phyloP scores from a whole-genome alignment of 306 rosid genomes.

The Oemleria cerasiformis region DNA sequence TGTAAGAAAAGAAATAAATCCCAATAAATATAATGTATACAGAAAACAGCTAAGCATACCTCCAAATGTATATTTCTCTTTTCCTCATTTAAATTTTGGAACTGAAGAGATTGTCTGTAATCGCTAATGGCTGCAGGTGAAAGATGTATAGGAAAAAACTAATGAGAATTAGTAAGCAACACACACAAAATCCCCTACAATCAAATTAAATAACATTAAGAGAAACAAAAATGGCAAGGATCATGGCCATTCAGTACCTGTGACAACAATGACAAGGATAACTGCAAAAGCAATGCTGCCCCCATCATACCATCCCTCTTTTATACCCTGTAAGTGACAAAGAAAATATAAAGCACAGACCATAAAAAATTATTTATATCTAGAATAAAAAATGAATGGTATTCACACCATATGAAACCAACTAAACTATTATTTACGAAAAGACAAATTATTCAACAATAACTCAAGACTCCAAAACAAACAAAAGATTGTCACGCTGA shows the following conservation, averaged over 20 bases:
- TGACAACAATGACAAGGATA: conserved; percentile 81
- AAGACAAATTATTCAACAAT: neutral
- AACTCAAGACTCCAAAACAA: neutral
- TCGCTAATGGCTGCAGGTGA: conserved; percentile 73
- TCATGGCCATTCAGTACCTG: conserved; percentile 48
- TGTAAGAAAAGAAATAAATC: neutral
- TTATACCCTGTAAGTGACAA: conserved; percentile 65
- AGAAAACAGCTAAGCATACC: conserved; percentile 39
- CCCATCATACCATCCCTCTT: conserved; percentile 99
- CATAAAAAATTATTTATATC: conserved; percentile 18
- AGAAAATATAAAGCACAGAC: conserved; percentile 11
- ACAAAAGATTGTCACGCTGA: neutral
- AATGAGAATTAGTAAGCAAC: neutral
- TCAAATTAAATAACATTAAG: neutral
- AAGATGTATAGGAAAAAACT: conserved; percentile 12
- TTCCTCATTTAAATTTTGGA: conserved; percentile 85
- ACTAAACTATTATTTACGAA: neutral
- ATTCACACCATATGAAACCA: neutral
- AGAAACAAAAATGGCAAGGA: neutral
- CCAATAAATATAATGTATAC: neutral
- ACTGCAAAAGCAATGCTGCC: conserved; percentile 99
- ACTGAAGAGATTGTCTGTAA: conserved; percentile 94
- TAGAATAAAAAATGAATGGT: neutral
- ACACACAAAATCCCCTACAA: neutral
- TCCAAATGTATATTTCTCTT: conserved; percentile 88